These are phyloP conservation scores for Castanea mollissima DNA, from an alignment of 306 rosid species.

Conservation along the genomic window DNA sequence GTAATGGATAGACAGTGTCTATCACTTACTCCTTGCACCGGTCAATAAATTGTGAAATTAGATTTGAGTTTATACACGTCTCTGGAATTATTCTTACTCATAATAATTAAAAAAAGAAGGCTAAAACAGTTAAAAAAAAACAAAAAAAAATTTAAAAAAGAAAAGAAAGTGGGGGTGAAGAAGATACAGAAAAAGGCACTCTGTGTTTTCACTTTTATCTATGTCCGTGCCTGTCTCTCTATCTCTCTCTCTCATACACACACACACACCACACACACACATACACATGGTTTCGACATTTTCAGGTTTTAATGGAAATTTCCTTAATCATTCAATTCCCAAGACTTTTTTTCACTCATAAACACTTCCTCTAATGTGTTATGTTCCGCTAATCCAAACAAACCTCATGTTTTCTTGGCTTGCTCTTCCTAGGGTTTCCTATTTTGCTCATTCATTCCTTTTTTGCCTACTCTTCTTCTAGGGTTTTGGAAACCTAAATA, in stretches of 20 bases:
- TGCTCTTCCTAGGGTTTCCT: slow-evolving; percentile 33
- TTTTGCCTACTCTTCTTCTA: slow-evolving; percentile 28
- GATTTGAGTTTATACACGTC: too few relatives aligned
- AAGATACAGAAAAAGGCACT: slow-evolving; percentile 18
- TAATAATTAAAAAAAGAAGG: background rate
- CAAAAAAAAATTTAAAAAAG: background rate
- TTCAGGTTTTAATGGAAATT: slow-evolving; percentile 29
- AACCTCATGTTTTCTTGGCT: slow-evolving; percentile 14
- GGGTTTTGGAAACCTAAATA: slow-evolving; percentile 45
- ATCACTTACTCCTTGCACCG: too few relatives aligned
- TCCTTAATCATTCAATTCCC: slow-evolving; percentile 42
- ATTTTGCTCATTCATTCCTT: background rate
- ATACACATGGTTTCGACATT: slow-evolving; percentile 22
- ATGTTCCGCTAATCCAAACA: slow-evolving; percentile 9
- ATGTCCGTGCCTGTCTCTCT: slow-evolving; percentile 28
- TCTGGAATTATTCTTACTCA: too few relatives aligned
- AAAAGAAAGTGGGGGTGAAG: background rate
- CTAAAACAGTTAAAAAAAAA: background rate
- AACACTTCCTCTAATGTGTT: slow-evolving; percentile 1
- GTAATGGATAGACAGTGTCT: too few relatives aligned
- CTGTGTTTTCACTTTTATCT: slow-evolving; percentile 43
- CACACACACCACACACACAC: background rate
- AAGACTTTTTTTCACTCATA: slow-evolving; percentile 19
- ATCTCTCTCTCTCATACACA: background rate
- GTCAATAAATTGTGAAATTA: too few relatives aligned